Conservation (phyloP, 2,329 filamentous ascomycete species). For the Thielaviopsis punctulata region DNA sequence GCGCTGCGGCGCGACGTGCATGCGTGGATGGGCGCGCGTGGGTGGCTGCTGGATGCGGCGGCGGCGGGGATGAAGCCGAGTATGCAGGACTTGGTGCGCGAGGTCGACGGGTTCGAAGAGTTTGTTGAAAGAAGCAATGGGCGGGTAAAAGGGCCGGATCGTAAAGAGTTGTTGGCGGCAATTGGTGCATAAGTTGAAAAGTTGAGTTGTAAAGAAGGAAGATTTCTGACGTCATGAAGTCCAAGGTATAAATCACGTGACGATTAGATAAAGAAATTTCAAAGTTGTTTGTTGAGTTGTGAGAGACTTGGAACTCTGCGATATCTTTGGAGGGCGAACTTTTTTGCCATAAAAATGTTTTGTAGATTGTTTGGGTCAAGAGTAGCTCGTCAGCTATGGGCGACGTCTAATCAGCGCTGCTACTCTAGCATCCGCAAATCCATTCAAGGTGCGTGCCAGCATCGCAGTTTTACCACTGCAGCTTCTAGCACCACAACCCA, state of each 20-base stretch:
- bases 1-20: slow-evolving; percentile 1
- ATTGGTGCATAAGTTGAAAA: neutral
- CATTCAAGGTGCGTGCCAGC: slow-evolving; percentile 30
- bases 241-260: neutral
- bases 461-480: slow-evolving; percentile 45
- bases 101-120: slow-evolving; percentile 3
- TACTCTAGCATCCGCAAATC: slow-evolving; percentile 6
- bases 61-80: slow-evolving; percentile 1
- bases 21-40: slow-evolving; percentile 1
- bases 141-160: neutral
- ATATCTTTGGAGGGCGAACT: neutral
- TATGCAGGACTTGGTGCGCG: neutral
- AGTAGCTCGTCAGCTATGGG: neutral
- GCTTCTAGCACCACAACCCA: neutral
- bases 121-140: neutral
- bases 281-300: neutral
- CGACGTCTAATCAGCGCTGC: neutral
- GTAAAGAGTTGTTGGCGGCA: slow-evolving; percentile 2
- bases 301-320: neutral
- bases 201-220: neutral
- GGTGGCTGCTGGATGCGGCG: slow-evolving; percentile 4
- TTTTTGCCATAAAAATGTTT: neutral
- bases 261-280: slow-evolving; percentile 11
- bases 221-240: neutral
- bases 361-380: neutral